Evolutionary conservation across 176 grass and related monocot genomes (phyloP), one percentile per base, ranked within the genome.

Genomic region (Avena insularis): DNA sequence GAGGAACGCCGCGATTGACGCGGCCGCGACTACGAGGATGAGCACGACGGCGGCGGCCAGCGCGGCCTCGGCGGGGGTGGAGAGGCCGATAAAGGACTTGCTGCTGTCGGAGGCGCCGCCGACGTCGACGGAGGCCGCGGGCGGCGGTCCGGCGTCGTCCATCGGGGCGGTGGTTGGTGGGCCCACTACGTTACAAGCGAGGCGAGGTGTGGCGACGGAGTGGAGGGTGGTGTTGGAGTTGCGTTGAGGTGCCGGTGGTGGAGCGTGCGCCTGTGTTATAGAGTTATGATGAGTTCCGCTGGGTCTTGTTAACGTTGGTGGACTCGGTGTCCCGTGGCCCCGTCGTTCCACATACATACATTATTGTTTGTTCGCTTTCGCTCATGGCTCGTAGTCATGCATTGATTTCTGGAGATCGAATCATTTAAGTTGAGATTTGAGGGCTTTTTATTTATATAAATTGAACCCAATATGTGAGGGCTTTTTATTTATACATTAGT

Each of bases 71-170:
- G 80, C 72, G 7, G 84, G 62, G 13, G 75, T 43, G 49, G 87
- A 57, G 8, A 87, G 54, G 50, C 86, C 90, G 38, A 93, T 2
- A n/a, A 90, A 74, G 16, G 71, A 9, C 61, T 9, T 56, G 9
- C 16, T 82, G 8, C 1, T 7, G 40, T 17, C 51, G 48, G n/a
- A 55, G 8, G 36, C 16, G 55, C 12, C 31, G 45, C 15, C 36
- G 62, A 0, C 19, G 54, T 27, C 15, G 77, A 8, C 19, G 43
- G 68, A 11, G 40, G 63, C 66, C 55, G 63, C 50, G 19, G 83
- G 38, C 55, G 85, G 69, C 27, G 79, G 72, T 62, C 82, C 90
- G 31, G 79, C 78, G 78, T 56, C 78, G 79, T 95, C 91, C 93
- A 93, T 95, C 46, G 71, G 6, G 17, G 61, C 45, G 62, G 86